Evolutionary conservation across 441 rosid genomes (phyloP).

Genomic region (Lepidium campestre): DNA sequence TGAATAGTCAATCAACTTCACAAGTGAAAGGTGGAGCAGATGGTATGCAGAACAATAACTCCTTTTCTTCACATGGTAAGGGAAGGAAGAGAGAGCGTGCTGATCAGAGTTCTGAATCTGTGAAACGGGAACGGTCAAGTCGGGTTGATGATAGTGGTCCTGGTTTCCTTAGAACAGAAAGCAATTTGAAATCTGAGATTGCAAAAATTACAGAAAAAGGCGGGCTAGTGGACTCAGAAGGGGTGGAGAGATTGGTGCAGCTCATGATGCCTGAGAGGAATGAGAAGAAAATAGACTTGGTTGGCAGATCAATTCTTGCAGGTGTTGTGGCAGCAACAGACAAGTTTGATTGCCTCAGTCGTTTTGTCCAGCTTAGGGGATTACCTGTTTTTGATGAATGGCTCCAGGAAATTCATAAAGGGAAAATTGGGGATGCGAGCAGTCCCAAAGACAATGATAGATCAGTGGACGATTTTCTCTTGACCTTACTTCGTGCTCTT

Average conservation of each 20-base stretch:
- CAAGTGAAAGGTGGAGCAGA: constrained; percentile 54
- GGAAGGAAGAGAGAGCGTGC: constrained; percentile 92
- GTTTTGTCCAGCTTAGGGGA: constrained; percentile 86
- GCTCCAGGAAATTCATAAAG: constrained; percentile 95
- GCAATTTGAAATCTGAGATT: constrained; percentile 60
- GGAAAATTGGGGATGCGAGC: constrained; percentile 67
- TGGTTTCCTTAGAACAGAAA: constrained; percentile 48
- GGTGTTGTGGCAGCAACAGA: constrained; percentile 88
- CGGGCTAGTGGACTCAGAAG: constrained; percentile 68
- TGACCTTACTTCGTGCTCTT: constrained; percentile 67
- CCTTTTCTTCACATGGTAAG: constrained; percentile 67
- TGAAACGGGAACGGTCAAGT: constrained; percentile 60
- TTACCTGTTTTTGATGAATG: constrained; percentile 89
- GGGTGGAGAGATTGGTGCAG: constrained; percentile 78
- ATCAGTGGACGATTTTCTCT: constrained; percentile 72
- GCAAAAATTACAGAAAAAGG: constrained; percentile 77
- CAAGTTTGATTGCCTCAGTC: constrained; percentile 70
- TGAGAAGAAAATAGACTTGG: constrained; percentile 76
- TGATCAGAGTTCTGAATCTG: constrained; percentile 70
- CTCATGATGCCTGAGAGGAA: constrained; percentile 61
- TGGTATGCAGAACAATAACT: constrained; percentile 45
- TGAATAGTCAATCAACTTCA: constrained; percentile 70
- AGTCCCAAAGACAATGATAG: constrained; percentile 68
- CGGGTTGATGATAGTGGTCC: constrained; percentile 67
- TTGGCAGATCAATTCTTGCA: constrained; percentile 60